phyloP scores from a whole-genome alignment of 1,284 basidiomycete genomes.

The Jaminaea rosea region DNA sequence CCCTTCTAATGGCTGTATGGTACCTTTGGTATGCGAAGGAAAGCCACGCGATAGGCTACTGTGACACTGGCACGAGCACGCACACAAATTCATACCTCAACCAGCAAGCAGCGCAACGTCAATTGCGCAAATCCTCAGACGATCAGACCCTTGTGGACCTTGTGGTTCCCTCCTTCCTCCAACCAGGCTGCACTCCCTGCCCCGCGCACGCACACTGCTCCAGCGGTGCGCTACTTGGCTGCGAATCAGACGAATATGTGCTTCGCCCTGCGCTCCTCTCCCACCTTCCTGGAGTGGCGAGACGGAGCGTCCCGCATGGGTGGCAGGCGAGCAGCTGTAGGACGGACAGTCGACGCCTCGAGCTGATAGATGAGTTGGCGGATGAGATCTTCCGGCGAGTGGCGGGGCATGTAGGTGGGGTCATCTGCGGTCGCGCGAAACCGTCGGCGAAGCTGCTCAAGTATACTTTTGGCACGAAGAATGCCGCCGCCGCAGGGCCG shows the following conservation, averaged over 20 bases:
- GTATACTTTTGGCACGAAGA: no score
- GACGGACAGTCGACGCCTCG: not conserved
- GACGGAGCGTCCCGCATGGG: slow-evolving; percentile 18
- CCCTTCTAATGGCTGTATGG: no score
- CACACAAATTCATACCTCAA: not conserved
- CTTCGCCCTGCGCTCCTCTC: slow-evolving; percentile 16
- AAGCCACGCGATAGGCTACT: slow-evolving; percentile 31
- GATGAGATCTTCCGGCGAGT: not conserved
- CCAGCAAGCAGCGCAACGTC: no score
- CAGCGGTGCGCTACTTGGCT: slow-evolving; percentile 18
- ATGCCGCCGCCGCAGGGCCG: no score
- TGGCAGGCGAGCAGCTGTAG: not conserved
- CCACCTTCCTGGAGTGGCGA: slow-evolving; percentile 23
- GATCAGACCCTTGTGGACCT: not conserved
- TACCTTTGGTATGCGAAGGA: slow-evolving; percentile 30
- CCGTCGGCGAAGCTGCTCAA: no score
- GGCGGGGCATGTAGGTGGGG: no score
- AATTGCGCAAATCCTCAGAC: no score
- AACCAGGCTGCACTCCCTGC: slow-evolving; percentile 31
- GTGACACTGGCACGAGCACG: slow-evolving; percentile 14
- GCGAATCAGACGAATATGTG: slow-evolving; percentile 31
- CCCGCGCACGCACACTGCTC: slow-evolving; percentile 31
- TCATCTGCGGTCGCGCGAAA: no score
- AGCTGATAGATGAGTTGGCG: not conserved
- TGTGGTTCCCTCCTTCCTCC: slow-evolving; percentile 15